These are phyloP conservation scores for Karstenula rhodostoma DNA, from an alignment of 2,329 filamentous ascomycete genomes.

Conservation along the genomic window DNA sequence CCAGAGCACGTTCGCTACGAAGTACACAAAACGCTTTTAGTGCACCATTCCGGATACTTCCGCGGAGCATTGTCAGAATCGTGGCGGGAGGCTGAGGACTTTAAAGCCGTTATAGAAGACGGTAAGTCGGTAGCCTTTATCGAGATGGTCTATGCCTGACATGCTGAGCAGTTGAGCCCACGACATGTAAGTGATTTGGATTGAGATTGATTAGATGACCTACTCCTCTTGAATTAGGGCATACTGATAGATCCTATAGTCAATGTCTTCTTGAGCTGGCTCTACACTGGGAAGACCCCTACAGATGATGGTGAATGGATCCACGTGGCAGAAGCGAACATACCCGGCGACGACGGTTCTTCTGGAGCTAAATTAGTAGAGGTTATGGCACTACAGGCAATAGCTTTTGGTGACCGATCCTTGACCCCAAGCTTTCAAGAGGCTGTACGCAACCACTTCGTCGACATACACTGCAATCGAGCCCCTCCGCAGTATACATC, in stretches of 20 bases:
- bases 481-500: neutral
- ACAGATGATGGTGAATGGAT: neutral
- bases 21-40: neutral
- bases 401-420: constrained; percentile 2
- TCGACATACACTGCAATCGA: neutral
- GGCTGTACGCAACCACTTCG: neutral
- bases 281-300: neutral
- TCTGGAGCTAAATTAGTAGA: neutral
- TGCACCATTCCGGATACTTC: neutral
- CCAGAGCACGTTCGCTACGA: neutral
- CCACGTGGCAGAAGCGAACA: neutral
- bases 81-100: neutral
- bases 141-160: neutral
- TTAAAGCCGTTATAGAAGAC: neutral
- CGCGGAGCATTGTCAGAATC: neutral
- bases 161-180: neutral
- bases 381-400: neutral
- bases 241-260: neutral
- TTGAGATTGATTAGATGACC: neutral
- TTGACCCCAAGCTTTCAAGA: neutral
- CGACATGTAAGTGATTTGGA: neutral
- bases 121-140: neutral
- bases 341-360: neutral
- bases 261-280: constrained; percentile 1
- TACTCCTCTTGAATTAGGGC: neutral